Conservation (phyloP, 2,329 filamentous ascomycete genomes). For the Alternaria sp. region DNA sequence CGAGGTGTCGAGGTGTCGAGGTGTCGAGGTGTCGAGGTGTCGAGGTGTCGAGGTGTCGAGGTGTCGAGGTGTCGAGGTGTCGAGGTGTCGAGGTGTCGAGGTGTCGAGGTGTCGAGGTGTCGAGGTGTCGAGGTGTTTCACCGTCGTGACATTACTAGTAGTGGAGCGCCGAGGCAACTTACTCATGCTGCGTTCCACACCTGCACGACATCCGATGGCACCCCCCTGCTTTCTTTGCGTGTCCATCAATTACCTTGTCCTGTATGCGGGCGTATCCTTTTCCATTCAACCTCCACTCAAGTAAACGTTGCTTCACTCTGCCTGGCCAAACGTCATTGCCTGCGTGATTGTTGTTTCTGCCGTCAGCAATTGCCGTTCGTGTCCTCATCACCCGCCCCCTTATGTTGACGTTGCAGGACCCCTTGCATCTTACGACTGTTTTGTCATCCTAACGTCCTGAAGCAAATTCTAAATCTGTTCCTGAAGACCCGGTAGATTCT, state of each 20-base stretch:
- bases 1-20: constrained; percentile 4
- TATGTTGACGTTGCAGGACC: constrained; percentile 9
- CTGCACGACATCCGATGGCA: constrained; percentile 47
- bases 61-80: constrained; percentile 4
- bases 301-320: neutral
- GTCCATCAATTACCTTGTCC: neutral
- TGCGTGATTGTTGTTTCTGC: constrained; percentile 29
- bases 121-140: constrained; percentile 1
- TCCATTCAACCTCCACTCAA: constrained; percentile 12
- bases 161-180: no score
- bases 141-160: neutral
- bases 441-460: neutral
- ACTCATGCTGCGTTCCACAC: neutral
- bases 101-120: constrained; percentile 4
- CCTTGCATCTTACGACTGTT: constrained; percentile 9
- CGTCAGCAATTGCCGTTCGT: constrained; percentile 20
- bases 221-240: constrained; percentile 16
- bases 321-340: constrained; percentile 24
- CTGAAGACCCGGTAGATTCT: constrained; percentile 38
- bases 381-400: constrained; percentile 2
- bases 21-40: constrained; percentile 5
- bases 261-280: constrained; percentile 7
- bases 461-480: constrained; percentile 12
- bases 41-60: neutral
- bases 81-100: neutral